phyloP scores from a whole-genome alignment of 225 moss, liverwort and hornwort genomes.

The Neckera pumila region DNA sequence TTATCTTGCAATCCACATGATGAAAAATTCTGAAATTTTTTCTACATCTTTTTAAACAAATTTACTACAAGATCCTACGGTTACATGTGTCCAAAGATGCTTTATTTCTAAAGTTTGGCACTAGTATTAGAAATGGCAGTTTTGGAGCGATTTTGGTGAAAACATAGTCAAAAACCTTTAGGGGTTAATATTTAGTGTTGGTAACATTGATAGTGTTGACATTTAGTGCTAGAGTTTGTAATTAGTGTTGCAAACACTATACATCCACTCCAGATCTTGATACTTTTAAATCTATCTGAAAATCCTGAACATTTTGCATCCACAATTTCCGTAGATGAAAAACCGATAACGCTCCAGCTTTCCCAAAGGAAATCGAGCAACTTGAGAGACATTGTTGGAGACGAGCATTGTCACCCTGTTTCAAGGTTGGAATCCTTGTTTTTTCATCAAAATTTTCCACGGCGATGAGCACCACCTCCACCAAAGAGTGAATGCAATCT shows the following conservation, averaged over 20 bases:
- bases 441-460: neutral
- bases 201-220: rapidly evolving
- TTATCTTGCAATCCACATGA: too few relatives aligned
- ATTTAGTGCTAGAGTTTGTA: neutral
- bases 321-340: rapidly evolving
- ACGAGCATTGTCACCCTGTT: neutral
- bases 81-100: too few relatives aligned
- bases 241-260: neutral
- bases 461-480: neutral
- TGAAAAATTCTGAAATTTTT: too few relatives aligned
- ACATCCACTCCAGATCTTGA: neutral
- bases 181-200: neutral
- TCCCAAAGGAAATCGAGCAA: neutral
- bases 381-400: neutral
- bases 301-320: neutral
- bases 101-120: too few relatives aligned
- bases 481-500: neutral
- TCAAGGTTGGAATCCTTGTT: neutral
- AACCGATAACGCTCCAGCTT: neutral
- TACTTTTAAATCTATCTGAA: neutral
- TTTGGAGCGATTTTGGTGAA: too few relatives aligned
- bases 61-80: too few relatives aligned
- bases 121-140: too few relatives aligned
- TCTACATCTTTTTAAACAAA: too few relatives aligned
- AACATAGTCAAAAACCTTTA: too few relatives aligned